phyloP scores from a whole-genome alignment of 23 red algal genomes.

The Cyanidiococcus yangmingshanensis region DNA sequence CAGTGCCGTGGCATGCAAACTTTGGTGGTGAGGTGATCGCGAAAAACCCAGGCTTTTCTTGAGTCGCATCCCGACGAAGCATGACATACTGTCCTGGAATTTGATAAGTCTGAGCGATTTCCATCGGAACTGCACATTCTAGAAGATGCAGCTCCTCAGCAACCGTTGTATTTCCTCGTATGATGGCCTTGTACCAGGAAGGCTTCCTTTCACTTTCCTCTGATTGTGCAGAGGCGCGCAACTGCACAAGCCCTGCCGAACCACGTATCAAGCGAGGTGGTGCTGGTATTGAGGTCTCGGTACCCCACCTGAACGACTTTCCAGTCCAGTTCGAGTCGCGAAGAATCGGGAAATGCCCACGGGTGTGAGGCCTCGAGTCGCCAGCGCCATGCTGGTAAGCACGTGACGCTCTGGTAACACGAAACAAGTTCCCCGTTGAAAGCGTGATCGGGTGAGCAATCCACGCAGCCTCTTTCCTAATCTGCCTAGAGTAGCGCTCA shows the following conservation, averaged over 20 bases:
- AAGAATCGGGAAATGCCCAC: too few species aligned
- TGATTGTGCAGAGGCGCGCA: neutral
- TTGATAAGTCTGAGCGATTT: neutral
- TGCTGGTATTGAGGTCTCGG: too few species aligned
- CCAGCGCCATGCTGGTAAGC: too few species aligned
- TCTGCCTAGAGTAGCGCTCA: too few species aligned
- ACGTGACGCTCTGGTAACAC: too few species aligned
- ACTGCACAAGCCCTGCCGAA: neutral
- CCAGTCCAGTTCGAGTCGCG: too few species aligned
- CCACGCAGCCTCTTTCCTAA: too few species aligned
- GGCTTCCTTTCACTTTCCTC: neutral
- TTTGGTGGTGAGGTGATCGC: conserved; percentile 5
- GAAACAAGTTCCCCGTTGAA: too few species aligned
- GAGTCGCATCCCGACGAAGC: neutral
- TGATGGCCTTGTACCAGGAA: neutral
- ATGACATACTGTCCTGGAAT: conserved; percentile 8
- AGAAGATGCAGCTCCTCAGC: neutral
- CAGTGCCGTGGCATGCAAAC: neutral
- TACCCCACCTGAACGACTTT: too few species aligned
- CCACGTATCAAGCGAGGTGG: too few species aligned
- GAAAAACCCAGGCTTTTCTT: neutral
- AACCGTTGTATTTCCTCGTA: neutral
- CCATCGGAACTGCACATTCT: neutral
- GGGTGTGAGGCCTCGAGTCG: too few species aligned
- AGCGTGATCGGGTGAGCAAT: too few species aligned